A percentile compares a stretch with the other conserved stretches of the same genome.
phyloP scores from a whole-genome alignment of 164 flowering plant species.

The Tetrastigma voinierianum region DNA sequence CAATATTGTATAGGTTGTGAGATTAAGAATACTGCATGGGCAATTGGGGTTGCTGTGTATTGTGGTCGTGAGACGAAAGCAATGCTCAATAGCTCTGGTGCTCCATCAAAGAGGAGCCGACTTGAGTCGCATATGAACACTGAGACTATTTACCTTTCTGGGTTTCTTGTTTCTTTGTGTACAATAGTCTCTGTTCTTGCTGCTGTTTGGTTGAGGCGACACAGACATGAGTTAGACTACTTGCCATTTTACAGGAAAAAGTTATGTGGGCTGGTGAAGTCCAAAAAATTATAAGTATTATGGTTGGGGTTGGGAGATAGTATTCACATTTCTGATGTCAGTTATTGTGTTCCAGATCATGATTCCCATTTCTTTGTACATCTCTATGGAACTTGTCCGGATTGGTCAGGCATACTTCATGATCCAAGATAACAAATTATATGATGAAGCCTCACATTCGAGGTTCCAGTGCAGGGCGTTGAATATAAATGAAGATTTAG shows the following conservation, averaged over 20 bases:
- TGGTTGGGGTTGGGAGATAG: slow-evolving; percentile 77
- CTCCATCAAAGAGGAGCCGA: slow-evolving; percentile 95
- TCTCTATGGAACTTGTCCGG: slow-evolving; percentile 99
- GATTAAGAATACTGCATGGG: slow-evolving; percentile 90
- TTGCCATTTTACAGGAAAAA: slow-evolving; percentile 62
- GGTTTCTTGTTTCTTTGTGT: slow-evolving; percentile 69
- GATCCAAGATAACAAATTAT: slow-evolving; percentile 67
- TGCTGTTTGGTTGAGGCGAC: slow-evolving; percentile 74
- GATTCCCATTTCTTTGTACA: slow-evolving; percentile 97
- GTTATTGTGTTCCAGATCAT: slow-evolving; percentile 95
- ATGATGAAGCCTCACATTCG: slow-evolving; percentile 71
- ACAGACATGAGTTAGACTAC: slow-evolving; percentile 56
- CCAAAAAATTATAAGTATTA: slow-evolving; percentile 54
- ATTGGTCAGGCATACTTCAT: slow-evolving; percentile 97
- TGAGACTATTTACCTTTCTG: slow-evolving; percentile 76
- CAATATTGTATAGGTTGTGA: slow-evolving; percentile 89
- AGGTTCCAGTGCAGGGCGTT: slow-evolving; percentile 94
- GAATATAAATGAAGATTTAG: slow-evolving; percentile 97
- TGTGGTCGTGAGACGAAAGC: slow-evolving; percentile 92
- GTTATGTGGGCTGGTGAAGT: slow-evolving; percentile 37
- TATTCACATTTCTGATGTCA: slow-evolving; percentile 86
- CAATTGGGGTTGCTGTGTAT: slow-evolving; percentile 83
- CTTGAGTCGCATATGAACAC: slow-evolving; percentile 91
- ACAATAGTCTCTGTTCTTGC: slow-evolving; percentile 58
- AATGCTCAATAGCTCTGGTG: slow-evolving; percentile 95